Percentiles rank a stretch among this genome's conserved stretches.
Evolutionary conservation across 805 yeast genomes (phyloP).

Genomic region (Starmerella sirachaensis): DNA sequence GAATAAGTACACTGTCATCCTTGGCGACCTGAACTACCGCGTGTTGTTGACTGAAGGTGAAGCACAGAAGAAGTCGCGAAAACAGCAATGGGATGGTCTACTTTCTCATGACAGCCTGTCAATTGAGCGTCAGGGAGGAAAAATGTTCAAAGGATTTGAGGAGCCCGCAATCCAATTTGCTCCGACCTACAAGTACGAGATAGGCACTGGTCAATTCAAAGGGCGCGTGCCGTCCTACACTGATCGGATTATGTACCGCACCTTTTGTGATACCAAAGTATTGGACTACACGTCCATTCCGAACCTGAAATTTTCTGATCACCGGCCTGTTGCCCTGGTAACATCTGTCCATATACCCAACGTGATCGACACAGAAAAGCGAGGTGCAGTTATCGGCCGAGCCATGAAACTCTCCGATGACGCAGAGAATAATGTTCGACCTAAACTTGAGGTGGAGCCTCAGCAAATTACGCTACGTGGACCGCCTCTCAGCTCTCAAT

Average conservation of each 20-base stretch:
- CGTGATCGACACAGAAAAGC: constrained; percentile 31
- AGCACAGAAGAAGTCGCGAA: constrained; percentile 26
- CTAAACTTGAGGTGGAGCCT: constrained; percentile 31
- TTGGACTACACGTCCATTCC: constrained; percentile 20
- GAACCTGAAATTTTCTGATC: constrained; percentile 37
- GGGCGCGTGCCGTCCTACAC: constrained; percentile 47
- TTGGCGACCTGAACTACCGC: constrained; percentile 49
- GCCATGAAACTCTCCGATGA: constrained; percentile 35
- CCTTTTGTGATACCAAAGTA: constrained; percentile 17
- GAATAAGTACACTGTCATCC: constrained; percentile 27
- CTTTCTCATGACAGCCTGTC: constrained; percentile 36
- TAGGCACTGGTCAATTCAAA: constrained; percentile 22
- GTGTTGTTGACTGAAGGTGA: constrained; percentile 33
- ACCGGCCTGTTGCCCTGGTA: constrained; percentile 40
- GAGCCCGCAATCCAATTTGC: constrained; percentile 39
- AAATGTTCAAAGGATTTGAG: constrained; percentile 35
- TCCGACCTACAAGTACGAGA: constrained; percentile 43
- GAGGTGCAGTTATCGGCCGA: constrained; percentile 29
- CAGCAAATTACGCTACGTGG: constrained; percentile 27
- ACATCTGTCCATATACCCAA: constrained; percentile 26
- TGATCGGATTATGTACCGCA: constrained; percentile 40
- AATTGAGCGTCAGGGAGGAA: constrained; percentile 28
- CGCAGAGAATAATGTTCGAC: constrained; percentile 35
- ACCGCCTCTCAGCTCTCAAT: constrained; percentile 20
- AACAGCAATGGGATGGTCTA: constrained; percentile 29